Evolutionary conservation across 495 filamentous ascomycete species (phyloP), one percentile per base, ranked within the genome.

Genomic region (Cladorrhinum samala): DNA sequence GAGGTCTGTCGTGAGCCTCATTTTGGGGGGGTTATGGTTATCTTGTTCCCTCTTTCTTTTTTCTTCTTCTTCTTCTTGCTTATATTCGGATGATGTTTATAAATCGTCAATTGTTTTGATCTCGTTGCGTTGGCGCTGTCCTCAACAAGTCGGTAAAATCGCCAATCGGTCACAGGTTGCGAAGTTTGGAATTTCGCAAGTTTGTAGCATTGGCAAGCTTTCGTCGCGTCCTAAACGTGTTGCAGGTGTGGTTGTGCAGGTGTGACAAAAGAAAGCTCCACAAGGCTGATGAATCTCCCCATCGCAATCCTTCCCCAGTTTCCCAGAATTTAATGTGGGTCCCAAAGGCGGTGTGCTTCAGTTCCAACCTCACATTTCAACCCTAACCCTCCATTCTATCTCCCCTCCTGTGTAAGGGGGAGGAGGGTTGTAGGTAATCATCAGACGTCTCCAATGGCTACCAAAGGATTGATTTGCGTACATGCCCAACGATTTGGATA

Each of bases 1-100:
- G 63, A 96, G 86, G 68, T 97, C 93, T 59, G 88, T 84, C 51
- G 91, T 96, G 72, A 98, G 80, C 78, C 93, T 86, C 93, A 97
- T 96, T 46, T 50, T 73, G 62, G 49, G 4, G 13, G 27, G 8
- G 27, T 23, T 13, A 30, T 45, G 1, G 11, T 24, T 3, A n/a
- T 59, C 19, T 27, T 52, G 41, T 37, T 30, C 2, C 9, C 14
- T 18, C 25, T 37, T 21, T 14, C 19, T 41, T 46, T 24, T 27
- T 17, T n/a, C n/a, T n/a, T n/a, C n/a, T n/a, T n/a, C n/a, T n/a
- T n/a, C n/a, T n/a, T n/a, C n/a, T n/a, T n/a, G n/a, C n/a, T n/a
- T n/a, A n/a, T n/a, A n/a, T n/a, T n/a, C n/a, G n/a, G 3, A 20
- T 13, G 27, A 16, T 2, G 33, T 9, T 2, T 7, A 38, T 3